These are phyloP conservation scores for Komagataella mondaviorum DNA, from an alignment of 805 yeast species.

Conservation along the genomic window DNA sequence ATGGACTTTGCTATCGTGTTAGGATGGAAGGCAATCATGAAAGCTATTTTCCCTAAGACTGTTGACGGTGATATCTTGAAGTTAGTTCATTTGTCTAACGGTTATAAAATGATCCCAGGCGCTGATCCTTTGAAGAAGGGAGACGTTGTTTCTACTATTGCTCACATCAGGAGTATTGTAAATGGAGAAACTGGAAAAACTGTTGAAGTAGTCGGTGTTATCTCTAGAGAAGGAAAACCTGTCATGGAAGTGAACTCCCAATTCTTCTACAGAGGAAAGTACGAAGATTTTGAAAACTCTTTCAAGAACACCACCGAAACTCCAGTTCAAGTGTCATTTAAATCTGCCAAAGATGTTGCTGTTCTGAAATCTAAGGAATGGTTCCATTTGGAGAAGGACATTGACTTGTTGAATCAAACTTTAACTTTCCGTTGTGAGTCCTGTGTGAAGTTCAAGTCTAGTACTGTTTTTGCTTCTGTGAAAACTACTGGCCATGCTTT, in stretches of 20 bases:
- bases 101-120: slow-evolving; percentile 86
- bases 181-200: slow-evolving; percentile 90
- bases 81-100: slow-evolving; percentile 89
- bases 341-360: slow-evolving; percentile 79
- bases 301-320: slow-evolving; percentile 81
- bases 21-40: slow-evolving; percentile 97
- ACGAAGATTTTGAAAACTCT: slow-evolving; percentile 80
- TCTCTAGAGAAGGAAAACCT: slow-evolving; percentile 60
- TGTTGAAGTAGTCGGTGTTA: slow-evolving; percentile 88
- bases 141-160: slow-evolving; percentile 71
- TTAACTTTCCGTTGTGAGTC: slow-evolving; percentile 86
- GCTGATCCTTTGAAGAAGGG: slow-evolving; percentile 83
- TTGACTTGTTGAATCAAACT: slow-evolving; percentile 65
- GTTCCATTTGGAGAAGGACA: slow-evolving; percentile 69
- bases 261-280: slow-evolving; percentile 92
- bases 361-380: slow-evolving; percentile 92
- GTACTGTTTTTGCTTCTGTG: slow-evolving; percentile 64
- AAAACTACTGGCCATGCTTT: slow-evolving; percentile 74
- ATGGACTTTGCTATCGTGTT: slow-evolving; percentile 98
- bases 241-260: slow-evolving; percentile 92
- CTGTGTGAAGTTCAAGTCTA: slow-evolving; percentile 67
- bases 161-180: slow-evolving; percentile 77
- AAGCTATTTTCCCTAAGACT: slow-evolving; percentile 92
- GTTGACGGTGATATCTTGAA: slow-evolving; percentile 94
- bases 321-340: slow-evolving; percentile 67